A percentile compares a stretch with the other conserved stretches of the same genome.
phyloP scores from a whole-genome alignment of 2,329 filamentous ascomycete genomes.

The Cladosporium velox region DNA sequence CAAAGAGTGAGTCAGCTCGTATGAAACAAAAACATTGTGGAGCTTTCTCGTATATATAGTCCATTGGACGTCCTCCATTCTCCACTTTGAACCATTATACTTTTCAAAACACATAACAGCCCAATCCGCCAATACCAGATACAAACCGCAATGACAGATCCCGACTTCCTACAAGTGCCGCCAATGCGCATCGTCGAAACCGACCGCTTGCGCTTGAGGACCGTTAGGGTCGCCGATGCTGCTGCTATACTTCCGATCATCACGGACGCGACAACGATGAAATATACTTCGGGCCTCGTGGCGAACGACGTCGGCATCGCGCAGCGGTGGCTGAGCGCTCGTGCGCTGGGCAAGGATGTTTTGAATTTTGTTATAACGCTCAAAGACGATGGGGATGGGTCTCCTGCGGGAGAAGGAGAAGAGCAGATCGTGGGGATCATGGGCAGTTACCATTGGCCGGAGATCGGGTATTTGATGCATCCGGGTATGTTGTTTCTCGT shows the following conservation, averaged over 20 bases:
- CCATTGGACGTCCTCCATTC: not conserved
- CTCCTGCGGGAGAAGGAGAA: not conserved
- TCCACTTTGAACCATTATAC: not conserved
- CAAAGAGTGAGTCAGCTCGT: not conserved
- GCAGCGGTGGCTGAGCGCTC: conserved; percentile 42
- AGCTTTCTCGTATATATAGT: not conserved
- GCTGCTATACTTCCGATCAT: conserved; percentile 56
- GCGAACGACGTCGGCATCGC: conserved; percentile 27
- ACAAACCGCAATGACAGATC: conserved; percentile 9
- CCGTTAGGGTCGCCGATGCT: conserved; percentile 54
- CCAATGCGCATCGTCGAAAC: conserved; percentile 40
- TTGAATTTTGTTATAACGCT: conserved; percentile 58
- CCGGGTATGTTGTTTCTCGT: conserved; percentile 28
- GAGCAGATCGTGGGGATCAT: conserved; percentile 47
- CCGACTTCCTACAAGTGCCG: not conserved
- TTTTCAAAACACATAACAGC: not conserved
- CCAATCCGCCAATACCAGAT: not conserved
- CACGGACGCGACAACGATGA: conserved; percentile 63
- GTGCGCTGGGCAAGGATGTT: conserved; percentile 42
- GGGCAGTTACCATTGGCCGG: conserved; percentile 44
- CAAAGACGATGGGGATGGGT: conserved; percentile 32
- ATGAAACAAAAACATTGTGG: not conserved
- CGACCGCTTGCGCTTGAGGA: conserved; percentile 58
- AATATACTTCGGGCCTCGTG: conserved; percentile 48
- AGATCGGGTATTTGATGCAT: conserved; percentile 48